Evolutionary conservation across 305 asterid species (phyloP).

Genomic region (Fraxinus baroniana): DNA sequence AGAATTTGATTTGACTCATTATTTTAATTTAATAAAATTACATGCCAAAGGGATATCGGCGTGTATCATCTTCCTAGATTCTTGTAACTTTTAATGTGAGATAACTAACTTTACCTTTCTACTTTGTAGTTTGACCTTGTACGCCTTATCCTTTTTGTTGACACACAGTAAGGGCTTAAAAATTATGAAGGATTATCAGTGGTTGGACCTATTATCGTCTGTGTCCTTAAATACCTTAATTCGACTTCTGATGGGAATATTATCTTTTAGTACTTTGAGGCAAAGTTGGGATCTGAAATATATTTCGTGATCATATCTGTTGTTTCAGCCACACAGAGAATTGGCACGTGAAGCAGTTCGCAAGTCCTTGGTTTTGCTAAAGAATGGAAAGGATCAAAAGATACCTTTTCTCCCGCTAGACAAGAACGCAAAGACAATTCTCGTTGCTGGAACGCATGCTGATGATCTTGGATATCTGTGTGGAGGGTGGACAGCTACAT

Average conservation of each 20-base stretch:
- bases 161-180: not conserved
- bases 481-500: slow-evolving; percentile 86
- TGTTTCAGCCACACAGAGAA: slow-evolving; percentile 57
- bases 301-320: not conserved
- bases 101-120: slow-evolving; percentile 11
- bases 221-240: not conserved
- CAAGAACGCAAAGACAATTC: slow-evolving; percentile 58
- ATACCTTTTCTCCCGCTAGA: slow-evolving; percentile 80
- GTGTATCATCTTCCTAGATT: not conserved
- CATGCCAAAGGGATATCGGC: not conserved
- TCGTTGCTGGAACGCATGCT: slow-evolving; percentile 77
- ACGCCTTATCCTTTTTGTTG: not conserved
- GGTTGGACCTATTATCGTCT: not conserved
- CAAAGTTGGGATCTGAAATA: not conserved
- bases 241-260: not conserved
- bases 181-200: not conserved
- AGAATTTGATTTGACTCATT: not conserved
- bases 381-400: slow-evolving; percentile 70
- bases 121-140: not conserved
- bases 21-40: not conserved
- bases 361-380: slow-evolving; percentile 73
- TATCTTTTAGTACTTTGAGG: not conserved
- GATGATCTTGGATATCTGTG: slow-evolving; percentile 90
- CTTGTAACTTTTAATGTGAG: slow-evolving; percentile 5
- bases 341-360: slow-evolving; percentile 89